Conservation (phyloP, 768 basidiomycete genomes). For the Asterophora parasitica region DNA sequence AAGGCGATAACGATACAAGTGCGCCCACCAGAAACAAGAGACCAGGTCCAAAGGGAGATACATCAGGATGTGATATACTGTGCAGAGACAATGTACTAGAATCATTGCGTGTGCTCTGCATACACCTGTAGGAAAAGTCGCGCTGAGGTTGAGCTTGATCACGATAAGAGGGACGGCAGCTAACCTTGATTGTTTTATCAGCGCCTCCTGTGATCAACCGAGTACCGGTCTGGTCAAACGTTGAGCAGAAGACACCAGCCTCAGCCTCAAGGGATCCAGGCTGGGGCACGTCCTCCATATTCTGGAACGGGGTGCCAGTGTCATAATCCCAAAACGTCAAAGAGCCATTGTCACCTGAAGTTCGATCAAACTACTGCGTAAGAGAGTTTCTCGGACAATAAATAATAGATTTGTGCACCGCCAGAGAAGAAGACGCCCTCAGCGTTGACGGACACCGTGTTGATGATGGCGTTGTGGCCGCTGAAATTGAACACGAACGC, state of each 20-base stretch:
- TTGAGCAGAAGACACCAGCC: constrained; percentile 94
- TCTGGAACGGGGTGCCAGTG: constrained; percentile 93
- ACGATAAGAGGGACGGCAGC: constrained; percentile 17
- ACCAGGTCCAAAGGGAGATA: constrained; percentile 1
- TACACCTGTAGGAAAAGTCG: constrained; percentile 39
- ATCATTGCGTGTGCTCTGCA: constrained; percentile 62
- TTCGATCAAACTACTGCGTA: constrained; percentile 24
- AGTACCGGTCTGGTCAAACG: constrained; percentile 94
- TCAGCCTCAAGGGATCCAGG: constrained; percentile 98
- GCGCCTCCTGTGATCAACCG: constrained; percentile 93
- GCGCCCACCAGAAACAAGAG: neutral
- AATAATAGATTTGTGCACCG: constrained; percentile 44
- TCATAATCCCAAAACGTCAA: constrained; percentile 93
- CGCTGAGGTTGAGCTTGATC: constrained; percentile 1
- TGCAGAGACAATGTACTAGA: neutral
- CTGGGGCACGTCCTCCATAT: constrained; percentile 89
- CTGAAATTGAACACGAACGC: constrained; percentile 93
- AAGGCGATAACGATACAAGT: constrained; percentile 4
- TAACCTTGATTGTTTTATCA: constrained; percentile 97
- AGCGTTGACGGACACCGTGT: constrained; percentile 87
- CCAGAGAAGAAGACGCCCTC: constrained; percentile 98
- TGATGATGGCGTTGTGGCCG: constrained; percentile 97
- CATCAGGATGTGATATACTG: constrained; percentile 1
- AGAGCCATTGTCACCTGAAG: constrained; percentile 78
- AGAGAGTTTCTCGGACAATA: neutral